phyloP scores from a whole-genome alignment of 176 grass and related monocot genomes.

The Calamus simplicifolius region DNA sequence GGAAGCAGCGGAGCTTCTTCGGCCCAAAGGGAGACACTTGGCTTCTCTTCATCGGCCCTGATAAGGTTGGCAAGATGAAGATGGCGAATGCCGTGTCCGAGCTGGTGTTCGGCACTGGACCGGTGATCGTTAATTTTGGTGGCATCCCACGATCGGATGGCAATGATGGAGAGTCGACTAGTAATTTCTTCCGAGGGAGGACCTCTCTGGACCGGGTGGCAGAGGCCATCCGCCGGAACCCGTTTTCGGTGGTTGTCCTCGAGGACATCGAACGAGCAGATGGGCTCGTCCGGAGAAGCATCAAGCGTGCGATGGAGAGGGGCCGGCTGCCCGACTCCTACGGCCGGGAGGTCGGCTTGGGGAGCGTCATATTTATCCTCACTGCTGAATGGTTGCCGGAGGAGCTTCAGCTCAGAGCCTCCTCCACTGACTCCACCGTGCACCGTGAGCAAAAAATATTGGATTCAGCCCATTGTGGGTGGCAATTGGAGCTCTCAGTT shows the following conservation, averaged over 20 bases:
- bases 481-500: slow-evolving; percentile 74
- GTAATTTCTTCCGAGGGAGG: slow-evolving; percentile 54
- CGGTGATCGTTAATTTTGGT: slow-evolving; percentile 41
- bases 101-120: slow-evolving; percentile 33
- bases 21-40: slow-evolving; percentile 65
- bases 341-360: slow-evolving; percentile 77
- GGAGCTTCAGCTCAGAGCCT: slow-evolving; percentile 37
- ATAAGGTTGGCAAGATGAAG: slow-evolving; percentile 82
- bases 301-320: slow-evolving; percentile 82
- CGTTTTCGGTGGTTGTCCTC: slow-evolving; percentile 77
- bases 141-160: slow-evolving; percentile 12
- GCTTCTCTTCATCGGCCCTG: slow-evolving; percentile 86
- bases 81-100: slow-evolving; percentile 72
- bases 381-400: slow-evolving; percentile 73
- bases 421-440: slow-evolving; percentile 36
- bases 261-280: slow-evolving; percentile 76
- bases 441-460: slow-evolving; percentile 62
- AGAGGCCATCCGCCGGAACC: slow-evolving; percentile 70
- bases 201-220: slow-evolving; percentile 62
- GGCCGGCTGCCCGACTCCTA: slow-evolving; percentile 77
- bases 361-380: slow-evolving; percentile 77
- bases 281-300: slow-evolving; percentile 44
- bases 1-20: slow-evolving; percentile 40
- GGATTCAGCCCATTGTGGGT: slow-evolving; percentile 41
- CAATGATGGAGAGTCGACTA: slow-evolving; percentile 25